Percentiles rank a stretch among this genome's conserved stretches.
These are phyloP conservation scores for Penicillium palitans DNA, from an alignment of 2,329 filamentous ascomycete species.

Conservation along the genomic window DNA sequence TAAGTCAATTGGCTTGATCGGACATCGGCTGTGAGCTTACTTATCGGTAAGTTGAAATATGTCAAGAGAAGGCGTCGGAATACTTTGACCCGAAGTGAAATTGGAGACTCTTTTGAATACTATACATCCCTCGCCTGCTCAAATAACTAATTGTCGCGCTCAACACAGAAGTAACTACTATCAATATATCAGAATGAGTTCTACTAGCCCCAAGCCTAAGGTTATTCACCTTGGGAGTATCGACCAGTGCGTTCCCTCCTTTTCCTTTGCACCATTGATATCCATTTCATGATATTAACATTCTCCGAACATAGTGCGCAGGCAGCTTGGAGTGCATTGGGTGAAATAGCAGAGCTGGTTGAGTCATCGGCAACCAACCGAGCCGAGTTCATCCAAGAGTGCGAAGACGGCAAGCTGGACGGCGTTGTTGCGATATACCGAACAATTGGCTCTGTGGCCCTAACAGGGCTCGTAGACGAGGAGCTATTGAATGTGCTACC, in stretches of 20 bases:
- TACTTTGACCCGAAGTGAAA: conserved; percentile 1
- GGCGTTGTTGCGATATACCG: conserved; percentile 67
- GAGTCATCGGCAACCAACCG: conserved; percentile 62
- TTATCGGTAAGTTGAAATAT: conserved; percentile 18
- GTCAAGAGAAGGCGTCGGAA: conserved; percentile 10
- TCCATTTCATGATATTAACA: not conserved
- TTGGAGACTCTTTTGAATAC: not conserved
- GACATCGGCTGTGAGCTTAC: conserved; percentile 1
- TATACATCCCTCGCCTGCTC: not conserved
- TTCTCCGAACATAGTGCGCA: conserved; percentile 51
- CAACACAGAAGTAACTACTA: not conserved
- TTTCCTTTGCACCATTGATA: not conserved
- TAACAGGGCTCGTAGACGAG: conserved; percentile 70
- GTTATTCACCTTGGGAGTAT: conserved; percentile 65
- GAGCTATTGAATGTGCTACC: conserved; percentile 62
- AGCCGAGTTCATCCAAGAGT: conserved; percentile 68
- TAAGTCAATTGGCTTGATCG: not conserved
- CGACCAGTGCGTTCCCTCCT: conserved; percentile 55
- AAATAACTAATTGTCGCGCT: not conserved
- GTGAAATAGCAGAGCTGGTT: conserved; percentile 64
- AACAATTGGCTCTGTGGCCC: conserved; percentile 63
- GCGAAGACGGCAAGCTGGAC: conserved; percentile 64
- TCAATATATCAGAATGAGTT: conserved; percentile 22
- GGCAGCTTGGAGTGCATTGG: conserved; percentile 63
- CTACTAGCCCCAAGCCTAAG: conserved; percentile 50